phyloP scores from a whole-genome alignment of 1,284 basidiomycete genomes.

The Wallemia hederae region DNA sequence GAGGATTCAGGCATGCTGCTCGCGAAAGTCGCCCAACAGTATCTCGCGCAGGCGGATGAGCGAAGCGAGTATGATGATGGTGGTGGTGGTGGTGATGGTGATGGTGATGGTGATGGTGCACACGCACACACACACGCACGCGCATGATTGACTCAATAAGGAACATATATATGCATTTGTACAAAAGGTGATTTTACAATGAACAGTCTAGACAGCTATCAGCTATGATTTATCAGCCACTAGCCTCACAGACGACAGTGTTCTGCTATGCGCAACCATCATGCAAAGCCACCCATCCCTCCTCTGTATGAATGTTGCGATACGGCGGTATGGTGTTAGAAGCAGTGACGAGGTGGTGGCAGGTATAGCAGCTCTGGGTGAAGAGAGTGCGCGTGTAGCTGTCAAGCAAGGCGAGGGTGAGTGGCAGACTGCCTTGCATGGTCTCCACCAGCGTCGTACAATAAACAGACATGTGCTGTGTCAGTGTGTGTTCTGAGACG shows the following conservation, averaged over 20 bases:
- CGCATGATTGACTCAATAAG: too few species aligned
- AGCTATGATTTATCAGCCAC: too few species aligned
- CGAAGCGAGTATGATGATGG: too few species aligned
- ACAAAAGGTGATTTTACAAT: neutral
- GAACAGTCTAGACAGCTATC: too few species aligned
- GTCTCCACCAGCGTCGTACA: too few species aligned
- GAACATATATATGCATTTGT: neutral
- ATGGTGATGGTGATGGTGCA: too few species aligned
- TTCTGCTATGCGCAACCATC: neutral
- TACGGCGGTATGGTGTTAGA: neutral
- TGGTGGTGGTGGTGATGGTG: too few species aligned
- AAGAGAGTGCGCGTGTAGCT: neutral
- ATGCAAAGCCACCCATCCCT: neutral
- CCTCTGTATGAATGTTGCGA: neutral
- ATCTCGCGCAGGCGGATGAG: neutral
- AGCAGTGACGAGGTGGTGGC: neutral
- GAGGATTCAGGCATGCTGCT: neutral
- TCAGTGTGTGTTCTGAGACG: too few species aligned
- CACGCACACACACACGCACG: too few species aligned
- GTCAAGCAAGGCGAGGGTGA: neutral
- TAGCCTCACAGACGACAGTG: neutral
- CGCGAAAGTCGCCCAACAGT: neutral
- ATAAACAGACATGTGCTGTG: too few species aligned
- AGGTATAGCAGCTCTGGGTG: neutral
- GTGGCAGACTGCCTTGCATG: too few species aligned